Evolutionary conservation across 495 filamentous ascomycete species (phyloP).

Genomic region (Bryoglossum gracile): DNA sequence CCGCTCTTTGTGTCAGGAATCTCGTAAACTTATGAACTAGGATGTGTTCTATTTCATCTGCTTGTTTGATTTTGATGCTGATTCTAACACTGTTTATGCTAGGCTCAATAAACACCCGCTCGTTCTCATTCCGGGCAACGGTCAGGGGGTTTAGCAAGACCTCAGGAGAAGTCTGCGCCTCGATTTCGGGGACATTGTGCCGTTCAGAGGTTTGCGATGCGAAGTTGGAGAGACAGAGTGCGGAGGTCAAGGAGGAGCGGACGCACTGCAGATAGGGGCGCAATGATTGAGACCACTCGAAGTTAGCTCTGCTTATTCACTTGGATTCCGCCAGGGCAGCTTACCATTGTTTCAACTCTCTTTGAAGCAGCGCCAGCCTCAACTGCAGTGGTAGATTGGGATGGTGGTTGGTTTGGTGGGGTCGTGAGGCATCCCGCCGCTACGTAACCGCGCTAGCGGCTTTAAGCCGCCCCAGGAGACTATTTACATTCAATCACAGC

Average conservation of each 20-base stretch:
- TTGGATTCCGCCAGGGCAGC: conserved; percentile 13
- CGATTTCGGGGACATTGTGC: conserved; percentile 96
- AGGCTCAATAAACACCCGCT: conserved; percentile 88
- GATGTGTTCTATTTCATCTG: conserved; percentile 97
- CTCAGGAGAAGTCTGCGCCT: conserved; percentile 86
- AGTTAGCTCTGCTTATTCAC: neutral
- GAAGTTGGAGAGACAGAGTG: conserved; percentile 93
- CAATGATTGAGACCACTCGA: conserved; percentile 83
- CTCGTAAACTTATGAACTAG: conserved; percentile 96
- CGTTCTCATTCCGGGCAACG: conserved; percentile 89
- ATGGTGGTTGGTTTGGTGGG: neutral
- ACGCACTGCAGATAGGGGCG: conserved; percentile 96
- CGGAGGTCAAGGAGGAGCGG: conserved; percentile 86
- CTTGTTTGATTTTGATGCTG: conserved; percentile 97
- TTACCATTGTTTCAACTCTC: no score
- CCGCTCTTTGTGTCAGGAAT: conserved; percentile 91
- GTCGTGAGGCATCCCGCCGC: neutral
- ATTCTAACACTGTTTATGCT: conserved; percentile 92
- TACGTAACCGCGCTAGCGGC: conserved; percentile 7
- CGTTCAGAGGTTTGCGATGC: conserved; percentile 92
- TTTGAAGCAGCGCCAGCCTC: no score
- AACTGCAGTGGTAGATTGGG: neutral
- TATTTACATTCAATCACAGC: no score
- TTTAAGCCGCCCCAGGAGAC: conserved; percentile 1
- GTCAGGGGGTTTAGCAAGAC: conserved; percentile 86